Conservation (phyloP, 2,329 filamentous ascomycete species). For the Fusarium goolgardi region DNA sequence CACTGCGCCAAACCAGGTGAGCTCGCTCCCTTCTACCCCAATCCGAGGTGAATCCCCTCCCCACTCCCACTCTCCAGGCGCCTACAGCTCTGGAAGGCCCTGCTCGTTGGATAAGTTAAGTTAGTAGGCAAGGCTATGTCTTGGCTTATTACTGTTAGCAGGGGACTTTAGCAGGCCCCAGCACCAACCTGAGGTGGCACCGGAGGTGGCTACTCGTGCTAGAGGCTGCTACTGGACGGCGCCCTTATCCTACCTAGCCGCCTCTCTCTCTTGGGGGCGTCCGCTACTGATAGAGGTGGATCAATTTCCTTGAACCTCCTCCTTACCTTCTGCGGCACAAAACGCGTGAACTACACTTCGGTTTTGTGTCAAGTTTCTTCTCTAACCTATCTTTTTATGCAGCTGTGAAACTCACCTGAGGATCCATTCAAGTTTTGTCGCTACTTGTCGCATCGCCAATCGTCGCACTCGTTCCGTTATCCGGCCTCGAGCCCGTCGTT, state of each 20-base stretch:
- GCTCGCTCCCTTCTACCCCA: constrained; percentile 21
- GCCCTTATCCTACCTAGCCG: constrained; percentile 40
- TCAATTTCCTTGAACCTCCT: constrained; percentile 44
- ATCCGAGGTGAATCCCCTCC: constrained; percentile 21
- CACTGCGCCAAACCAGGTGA: constrained; percentile 24
- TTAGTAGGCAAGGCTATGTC: constrained; percentile 39
- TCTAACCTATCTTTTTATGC: constrained; percentile 46
- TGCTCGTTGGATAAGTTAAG: constrained; percentile 10
- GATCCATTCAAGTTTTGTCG: constrained; percentile 37
- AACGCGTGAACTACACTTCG: constrained; percentile 47
- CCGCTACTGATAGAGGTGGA: constrained; percentile 36
- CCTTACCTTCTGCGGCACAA: constrained; percentile 50
- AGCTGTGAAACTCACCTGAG: constrained; percentile 44
- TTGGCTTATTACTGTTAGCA: constrained; percentile 40
- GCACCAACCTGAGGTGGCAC: constrained; percentile 32
- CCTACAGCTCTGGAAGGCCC: constrained; percentile 11
- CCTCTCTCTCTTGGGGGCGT: constrained; percentile 13
- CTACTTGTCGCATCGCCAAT: constrained; percentile 28
- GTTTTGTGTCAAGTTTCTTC: constrained; percentile 47
- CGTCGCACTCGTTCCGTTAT: constrained; percentile 36
- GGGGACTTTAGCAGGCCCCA: constrained; percentile 26
- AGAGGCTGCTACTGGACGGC: constrained; percentile 30
- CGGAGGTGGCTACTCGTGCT: constrained; percentile 29
- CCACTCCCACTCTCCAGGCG: constrained; percentile 35
- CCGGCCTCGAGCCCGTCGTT: background rate